Base-by-base conservation (phyloP, 2,329 filamentous ascomycete species). In the Pseudocercospora vitis region DNA sequence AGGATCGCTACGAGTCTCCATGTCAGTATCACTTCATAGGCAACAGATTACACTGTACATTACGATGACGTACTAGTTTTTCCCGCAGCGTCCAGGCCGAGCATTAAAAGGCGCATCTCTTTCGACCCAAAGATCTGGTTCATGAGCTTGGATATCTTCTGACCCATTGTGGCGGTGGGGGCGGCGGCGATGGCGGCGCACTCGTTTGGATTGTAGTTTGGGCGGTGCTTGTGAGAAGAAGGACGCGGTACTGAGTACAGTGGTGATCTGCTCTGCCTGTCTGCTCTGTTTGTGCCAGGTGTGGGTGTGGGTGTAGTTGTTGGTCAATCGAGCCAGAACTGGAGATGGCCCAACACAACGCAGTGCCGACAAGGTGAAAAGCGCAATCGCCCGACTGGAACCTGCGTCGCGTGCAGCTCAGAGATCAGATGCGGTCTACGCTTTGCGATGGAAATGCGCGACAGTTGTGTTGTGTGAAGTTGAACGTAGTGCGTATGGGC, bases 91-190 rank as follows among this genome's bases (percentile, higher is more conserved):
- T 99, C 94, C 63, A 97, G 84, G 59, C 94, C 94, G 69, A 99
- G 79, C 94, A 99, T 99, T 71, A 97, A 80, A 71, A 99, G 82
- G 67, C 94, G 89, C 91, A 97, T 97, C 78, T 97, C 94, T 80
- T 96, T 96, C 52, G 90, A 95, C 78, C 92, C 92, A 78, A 96
- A 97, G 82, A 97, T 91, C 87, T 95, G 96, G 79, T 87, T 87
- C 89, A 96, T 89, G 79, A 96, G 88, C 77, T 95, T 96, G 63
- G 90, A 95, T 72, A 96, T 81, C 74, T 87, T 85, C 65, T 82
- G 88, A 72, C 92, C 92, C 92, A 97, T 97, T 56, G 68, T 86
- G 79, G 76, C 45, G 52, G 44, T 19, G 9, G 37, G 18, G 37
- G n/a, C 3, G 18, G 37, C 21, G 37, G 7, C 12, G 37, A 14